Evolutionary conservation across 2,329 filamentous ascomycete genomes (phyloP).

Genomic region (Capronia americana): DNA sequence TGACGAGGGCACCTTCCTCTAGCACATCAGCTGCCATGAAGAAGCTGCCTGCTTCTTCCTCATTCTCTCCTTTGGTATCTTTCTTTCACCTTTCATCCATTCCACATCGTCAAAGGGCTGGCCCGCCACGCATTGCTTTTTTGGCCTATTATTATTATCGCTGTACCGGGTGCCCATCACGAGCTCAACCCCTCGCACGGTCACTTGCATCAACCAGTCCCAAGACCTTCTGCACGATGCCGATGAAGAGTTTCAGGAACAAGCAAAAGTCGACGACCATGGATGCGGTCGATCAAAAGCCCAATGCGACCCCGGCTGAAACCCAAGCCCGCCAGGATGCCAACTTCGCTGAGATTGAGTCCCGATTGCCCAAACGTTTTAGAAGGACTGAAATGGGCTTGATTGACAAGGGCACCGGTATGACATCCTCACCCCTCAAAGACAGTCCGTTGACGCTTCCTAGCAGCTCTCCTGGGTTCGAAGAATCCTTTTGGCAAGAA

Average conservation of each 20-base stretch:
- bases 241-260: constrained; percentile 13
- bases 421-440: constrained; percentile 2
- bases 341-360: constrained; percentile 39
- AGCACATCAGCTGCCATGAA: constrained; percentile 23
- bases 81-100: constrained; percentile 8
- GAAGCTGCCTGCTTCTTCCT: constrained; percentile 14
- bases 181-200: constrained; percentile 9
- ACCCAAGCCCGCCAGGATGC: constrained; percentile 39
- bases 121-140: constrained; percentile 13
- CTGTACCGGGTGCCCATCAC: constrained; percentile 17
- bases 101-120: constrained; percentile 16
- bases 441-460: constrained; percentile 12
- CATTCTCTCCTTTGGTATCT: constrained; percentile 1
- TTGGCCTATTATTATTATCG: constrained; percentile 26
- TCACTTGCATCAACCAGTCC: constrained; percentile 10
- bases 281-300: constrained; percentile 36
- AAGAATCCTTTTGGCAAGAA: constrained; percentile 65
- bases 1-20: constrained; percentile 9
- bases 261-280: constrained; percentile 19
- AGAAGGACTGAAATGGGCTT: constrained; percentile 38
- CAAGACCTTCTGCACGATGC: constrained; percentile 23
- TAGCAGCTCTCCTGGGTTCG: constrained; percentile 43
- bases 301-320: constrained; percentile 39
- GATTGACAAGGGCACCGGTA: constrained; percentile 40
- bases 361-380: constrained; percentile 37